Evolutionary conservation across 345 rosid species (phyloP).

Genomic region (Citrus sp.): DNA sequence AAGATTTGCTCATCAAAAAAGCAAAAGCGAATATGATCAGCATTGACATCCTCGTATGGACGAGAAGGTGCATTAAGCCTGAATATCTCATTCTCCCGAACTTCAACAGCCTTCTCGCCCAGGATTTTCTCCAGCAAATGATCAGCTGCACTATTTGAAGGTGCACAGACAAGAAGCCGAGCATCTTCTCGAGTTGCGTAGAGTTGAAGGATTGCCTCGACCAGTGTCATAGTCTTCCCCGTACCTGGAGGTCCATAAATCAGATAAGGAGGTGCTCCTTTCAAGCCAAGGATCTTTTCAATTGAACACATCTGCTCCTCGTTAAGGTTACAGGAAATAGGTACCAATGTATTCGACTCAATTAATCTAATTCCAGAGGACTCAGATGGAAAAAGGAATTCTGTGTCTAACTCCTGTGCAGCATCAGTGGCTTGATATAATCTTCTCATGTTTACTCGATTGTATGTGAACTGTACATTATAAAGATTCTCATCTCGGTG

Average conservation of each 20-base stretch:
- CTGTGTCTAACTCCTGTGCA: conserved; percentile 42
- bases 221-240: conserved; percentile 85
- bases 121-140: conserved; percentile 68
- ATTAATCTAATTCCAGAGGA: conserved; percentile 43
- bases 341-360: conserved; percentile 44
- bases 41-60: conserved; percentile 58
- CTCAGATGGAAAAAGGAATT: conserved; percentile 62
- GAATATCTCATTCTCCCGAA: conserved; percentile 61
- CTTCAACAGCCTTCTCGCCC: conserved; percentile 35
- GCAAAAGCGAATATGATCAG: conserved; percentile 63
- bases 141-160: conserved; percentile 95
- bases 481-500: conserved; percentile 52
- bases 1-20: conserved; percentile 62
- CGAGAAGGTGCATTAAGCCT: conserved; percentile 85
- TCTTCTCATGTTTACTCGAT: conserved; percentile 65
- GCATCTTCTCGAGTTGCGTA: conserved; percentile 35
- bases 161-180: conserved; percentile 80
- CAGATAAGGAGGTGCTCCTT: conserved; percentile 82
- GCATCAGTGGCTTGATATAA: conserved; percentile 73
- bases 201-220: conserved; percentile 81
- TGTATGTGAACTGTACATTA: conserved; percentile 69
- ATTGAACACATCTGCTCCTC: conserved; percentile 74
- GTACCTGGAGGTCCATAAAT: conserved; percentile 98
- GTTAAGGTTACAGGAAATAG: conserved; percentile 57
- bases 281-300: conserved; percentile 77